phyloP scores from a whole-genome alignment of 1,284 basidiomycete species.

The Cutaneotrichosporon sp. region DNA sequence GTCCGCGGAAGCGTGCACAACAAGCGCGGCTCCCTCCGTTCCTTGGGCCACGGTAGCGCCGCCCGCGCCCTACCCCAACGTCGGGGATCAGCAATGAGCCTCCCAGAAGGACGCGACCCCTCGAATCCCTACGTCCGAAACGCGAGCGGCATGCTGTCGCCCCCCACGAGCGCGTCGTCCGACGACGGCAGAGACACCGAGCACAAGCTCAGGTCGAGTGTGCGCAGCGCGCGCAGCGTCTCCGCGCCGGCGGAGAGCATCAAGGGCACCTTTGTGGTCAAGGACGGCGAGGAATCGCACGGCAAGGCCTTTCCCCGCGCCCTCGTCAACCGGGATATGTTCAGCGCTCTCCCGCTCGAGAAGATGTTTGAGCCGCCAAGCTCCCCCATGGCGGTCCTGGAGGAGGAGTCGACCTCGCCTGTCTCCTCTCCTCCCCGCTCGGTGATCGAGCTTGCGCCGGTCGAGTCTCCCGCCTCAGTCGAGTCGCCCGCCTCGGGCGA shows the following conservation, averaged over 20 bases:
- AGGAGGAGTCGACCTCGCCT: not conserved
- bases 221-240: slow-evolving; percentile 6
- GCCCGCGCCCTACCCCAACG: slow-evolving; percentile 38
- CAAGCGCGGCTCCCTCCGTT: slow-evolving; percentile 45
- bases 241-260: slow-evolving; percentile 8
- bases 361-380: slow-evolving; percentile 76
- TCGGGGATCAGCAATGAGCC: slow-evolving; percentile 12
- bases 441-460: not conserved
- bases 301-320: slow-evolving; percentile 45
- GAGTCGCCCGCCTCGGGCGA: not conserved
- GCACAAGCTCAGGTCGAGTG: not conserved
- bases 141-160: slow-evolving; percentile 23
- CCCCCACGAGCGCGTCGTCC: slow-evolving; percentile 16
- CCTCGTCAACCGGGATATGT: slow-evolving; percentile 66
- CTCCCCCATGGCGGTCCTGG: not conserved
- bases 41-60: slow-evolving; percentile 36
- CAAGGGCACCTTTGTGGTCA: slow-evolving; percentile 74
- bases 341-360: slow-evolving; percentile 79
- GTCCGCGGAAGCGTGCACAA: slow-evolving; percentile 27
- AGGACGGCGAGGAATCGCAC: slow-evolving; percentile 67
- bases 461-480: not conserved
- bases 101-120: slow-evolving; percentile 14
- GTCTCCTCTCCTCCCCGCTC: not conserved
- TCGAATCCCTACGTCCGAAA: slow-evolving; percentile 23
- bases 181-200: slow-evolving; percentile 11